Conservation (phyloP, 2,329 filamentous ascomycete species). For the Aspergillus niger region DNA sequence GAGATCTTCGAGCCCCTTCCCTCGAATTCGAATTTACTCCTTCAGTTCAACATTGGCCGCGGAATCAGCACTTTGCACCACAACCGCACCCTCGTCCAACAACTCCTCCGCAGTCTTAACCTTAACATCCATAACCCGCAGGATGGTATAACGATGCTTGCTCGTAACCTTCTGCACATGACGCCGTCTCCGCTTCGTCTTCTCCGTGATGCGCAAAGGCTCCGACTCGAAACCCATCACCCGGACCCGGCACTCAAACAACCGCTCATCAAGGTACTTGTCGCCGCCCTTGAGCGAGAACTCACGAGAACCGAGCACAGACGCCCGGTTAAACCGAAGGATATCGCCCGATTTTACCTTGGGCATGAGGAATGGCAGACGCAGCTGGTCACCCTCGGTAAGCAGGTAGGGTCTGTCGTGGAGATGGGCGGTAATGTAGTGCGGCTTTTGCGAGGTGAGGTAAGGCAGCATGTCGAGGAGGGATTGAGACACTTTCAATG, state of each 20-base stretch:
- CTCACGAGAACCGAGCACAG: conserved; percentile 79
- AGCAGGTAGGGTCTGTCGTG: conserved; percentile 54
- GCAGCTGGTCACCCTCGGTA: conserved; percentile 68
- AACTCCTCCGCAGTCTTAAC: conserved; percentile 62
- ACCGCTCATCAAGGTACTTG: conserved; percentile 77
- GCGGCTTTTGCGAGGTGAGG: conserved; percentile 47
- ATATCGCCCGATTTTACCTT: conserved; percentile 78
- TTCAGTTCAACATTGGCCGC: conserved; percentile 27
- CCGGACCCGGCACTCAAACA: conserved; percentile 82
- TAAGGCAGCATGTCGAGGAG: conserved; percentile 47
- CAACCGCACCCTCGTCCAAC: conserved; percentile 44
- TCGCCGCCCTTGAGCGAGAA: conserved; percentile 77
- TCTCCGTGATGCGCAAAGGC: conserved; percentile 74
- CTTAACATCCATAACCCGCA: conserved; percentile 80
- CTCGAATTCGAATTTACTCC: conserved; percentile 18
- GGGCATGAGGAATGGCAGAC: conserved; percentile 78
- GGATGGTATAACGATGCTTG: conserved; percentile 86
- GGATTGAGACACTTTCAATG: conserved; percentile 45
- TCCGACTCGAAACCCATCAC: conserved; percentile 84
- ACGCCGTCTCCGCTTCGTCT: conserved; percentile 74
- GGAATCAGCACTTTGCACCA: conserved; percentile 33
- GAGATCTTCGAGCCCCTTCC: not conserved
- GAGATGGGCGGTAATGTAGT: conserved; percentile 52
- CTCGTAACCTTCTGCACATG: conserved; percentile 74
- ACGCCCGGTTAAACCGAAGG: conserved; percentile 83